Conservation (phyloP, 345 rosid genomes). For the Eucalyptus tenuipes region DNA sequence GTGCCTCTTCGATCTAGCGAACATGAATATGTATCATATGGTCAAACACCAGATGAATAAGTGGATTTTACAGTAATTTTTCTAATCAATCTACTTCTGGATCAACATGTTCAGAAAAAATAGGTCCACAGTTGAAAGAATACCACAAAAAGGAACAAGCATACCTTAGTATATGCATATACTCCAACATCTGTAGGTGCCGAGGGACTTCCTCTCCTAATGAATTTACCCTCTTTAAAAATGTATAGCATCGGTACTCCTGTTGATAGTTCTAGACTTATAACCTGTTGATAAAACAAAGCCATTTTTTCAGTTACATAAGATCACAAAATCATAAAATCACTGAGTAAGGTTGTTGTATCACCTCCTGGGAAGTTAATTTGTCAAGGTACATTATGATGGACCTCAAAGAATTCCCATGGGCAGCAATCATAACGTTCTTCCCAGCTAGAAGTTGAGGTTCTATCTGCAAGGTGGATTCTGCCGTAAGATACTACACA, state of each 20-base stretch:
- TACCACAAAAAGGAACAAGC: background rate
- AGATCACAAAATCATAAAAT: background rate
- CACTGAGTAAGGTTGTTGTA: background rate
- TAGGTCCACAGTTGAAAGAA: background rate
- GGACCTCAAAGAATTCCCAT: slow-evolving; percentile 88
- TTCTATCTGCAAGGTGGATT: slow-evolving; percentile 46
- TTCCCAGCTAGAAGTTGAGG: slow-evolving; percentile 81
- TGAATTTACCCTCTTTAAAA: slow-evolving; percentile 77
- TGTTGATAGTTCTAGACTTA: slow-evolving; percentile 75
- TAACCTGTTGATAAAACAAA: slow-evolving; percentile 31
- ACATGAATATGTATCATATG: background rate
- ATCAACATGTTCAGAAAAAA: background rate
- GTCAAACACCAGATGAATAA: background rate
- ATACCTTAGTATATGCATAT: slow-evolving; percentile 87
- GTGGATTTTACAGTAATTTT: background rate
- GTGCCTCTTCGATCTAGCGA: background rate
- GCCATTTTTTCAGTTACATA: background rate
- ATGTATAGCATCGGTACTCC: slow-evolving; percentile 97
- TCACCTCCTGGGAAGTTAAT: slow-evolving; percentile 92
- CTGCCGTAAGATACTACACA: background rate
- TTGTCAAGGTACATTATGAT: slow-evolving; percentile 96
- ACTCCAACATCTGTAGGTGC: slow-evolving; percentile 92
- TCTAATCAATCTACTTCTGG: background rate
- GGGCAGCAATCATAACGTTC: slow-evolving; percentile 91
- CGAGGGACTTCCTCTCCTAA: slow-evolving; percentile 80